Evolutionary conservation across 169 alveolate genomes (phyloP).

Genomic region (Plasmodium gonderi): DNA sequence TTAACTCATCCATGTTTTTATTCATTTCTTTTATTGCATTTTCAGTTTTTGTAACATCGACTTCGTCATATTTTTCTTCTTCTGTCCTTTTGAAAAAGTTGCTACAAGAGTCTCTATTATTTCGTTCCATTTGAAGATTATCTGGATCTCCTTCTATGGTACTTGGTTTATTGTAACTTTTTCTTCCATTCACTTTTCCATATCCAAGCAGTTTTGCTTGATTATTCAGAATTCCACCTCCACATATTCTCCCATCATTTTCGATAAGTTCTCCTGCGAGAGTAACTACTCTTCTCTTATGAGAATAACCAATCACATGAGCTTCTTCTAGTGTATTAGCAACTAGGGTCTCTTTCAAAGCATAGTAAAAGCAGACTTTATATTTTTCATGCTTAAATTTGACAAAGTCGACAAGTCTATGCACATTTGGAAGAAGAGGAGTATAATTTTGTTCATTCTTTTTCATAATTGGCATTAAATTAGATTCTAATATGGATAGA

Average conservation of each 20-base stretch:
- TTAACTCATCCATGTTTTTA: conserved; percentile 33
- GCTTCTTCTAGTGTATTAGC: conserved; percentile 91
- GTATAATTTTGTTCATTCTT: conserved; percentile 59
- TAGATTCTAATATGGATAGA: conserved; percentile 79
- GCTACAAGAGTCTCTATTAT: not conserved
- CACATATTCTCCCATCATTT: conserved; percentile 94
- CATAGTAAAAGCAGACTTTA: conserved; percentile 90
- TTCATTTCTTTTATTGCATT: not conserved
- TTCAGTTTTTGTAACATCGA: conserved; percentile 6
- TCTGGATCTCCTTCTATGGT: not conserved
- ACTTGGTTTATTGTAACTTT: not conserved
- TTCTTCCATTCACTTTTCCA: not conserved
- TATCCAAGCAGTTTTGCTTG: too few species aligned
- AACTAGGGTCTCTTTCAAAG: conserved; percentile 92
- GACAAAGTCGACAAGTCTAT: conserved; percentile 91
- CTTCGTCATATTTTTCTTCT: conserved; percentile 34
- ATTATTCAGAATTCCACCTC: conserved; percentile 84
- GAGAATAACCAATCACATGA: conserved; percentile 87
- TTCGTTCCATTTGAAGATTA: too few species aligned
- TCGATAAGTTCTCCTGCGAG: conserved; percentile 94
- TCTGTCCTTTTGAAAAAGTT: conserved; percentile 15
- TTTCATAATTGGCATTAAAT: conserved; percentile 74
- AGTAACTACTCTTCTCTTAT: conserved; percentile 93
- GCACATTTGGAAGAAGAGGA: conserved; percentile 78
- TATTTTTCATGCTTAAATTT: conserved; percentile 82